A percentile compares a stretch with the other conserved stretches of the same genome.
Evolutionary conservation across 2,329 filamentous ascomycete species (phyloP).

Genomic region (Pseudofabraea citricarpa): DNA sequence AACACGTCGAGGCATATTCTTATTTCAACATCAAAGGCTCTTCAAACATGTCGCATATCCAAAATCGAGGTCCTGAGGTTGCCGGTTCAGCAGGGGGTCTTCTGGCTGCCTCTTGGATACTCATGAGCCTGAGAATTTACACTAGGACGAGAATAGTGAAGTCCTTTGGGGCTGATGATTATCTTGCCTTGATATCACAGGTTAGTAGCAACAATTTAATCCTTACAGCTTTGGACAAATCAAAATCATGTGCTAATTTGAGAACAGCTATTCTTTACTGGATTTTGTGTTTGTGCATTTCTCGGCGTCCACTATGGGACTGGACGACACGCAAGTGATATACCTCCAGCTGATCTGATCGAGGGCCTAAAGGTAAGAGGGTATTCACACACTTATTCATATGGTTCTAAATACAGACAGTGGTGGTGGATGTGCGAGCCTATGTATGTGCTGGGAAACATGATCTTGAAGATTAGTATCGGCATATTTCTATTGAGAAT

Average conservation of each 20-base stretch:
- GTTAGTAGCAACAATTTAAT: slow-evolving; percentile 14
- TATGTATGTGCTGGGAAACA: slow-evolving; percentile 27
- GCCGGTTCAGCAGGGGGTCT: slow-evolving; percentile 16
- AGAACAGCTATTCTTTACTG: slow-evolving; percentile 6
- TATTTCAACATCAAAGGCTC: no score
- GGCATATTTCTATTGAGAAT: slow-evolving; percentile 31
- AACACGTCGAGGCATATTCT: no score
- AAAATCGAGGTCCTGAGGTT: neutral
- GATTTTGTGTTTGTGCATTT: slow-evolving; percentile 6
- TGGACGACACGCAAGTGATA: slow-evolving; percentile 6
- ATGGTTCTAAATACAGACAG: neutral
- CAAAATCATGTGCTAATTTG: neutral
- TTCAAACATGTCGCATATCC: slow-evolving; percentile 2
- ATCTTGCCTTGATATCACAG: slow-evolving; percentile 3
- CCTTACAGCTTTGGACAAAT: neutral
- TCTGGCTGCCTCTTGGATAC: slow-evolving; percentile 22
- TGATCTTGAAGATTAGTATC: slow-evolving; percentile 29
- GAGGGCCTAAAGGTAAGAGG: slow-evolving; percentile 4
- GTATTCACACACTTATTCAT: neutral
- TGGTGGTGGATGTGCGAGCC: slow-evolving; percentile 28
- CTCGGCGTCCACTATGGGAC: slow-evolving; percentile 9
- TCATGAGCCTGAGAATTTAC: slow-evolving; percentile 7
- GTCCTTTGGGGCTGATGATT: slow-evolving; percentile 9
- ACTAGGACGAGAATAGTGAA: slow-evolving; percentile 4
- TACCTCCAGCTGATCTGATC: neutral